Evolutionary conservation across 768 basidiomycete genomes (phyloP).

Genomic region (Tremella fuciformis): DNA sequence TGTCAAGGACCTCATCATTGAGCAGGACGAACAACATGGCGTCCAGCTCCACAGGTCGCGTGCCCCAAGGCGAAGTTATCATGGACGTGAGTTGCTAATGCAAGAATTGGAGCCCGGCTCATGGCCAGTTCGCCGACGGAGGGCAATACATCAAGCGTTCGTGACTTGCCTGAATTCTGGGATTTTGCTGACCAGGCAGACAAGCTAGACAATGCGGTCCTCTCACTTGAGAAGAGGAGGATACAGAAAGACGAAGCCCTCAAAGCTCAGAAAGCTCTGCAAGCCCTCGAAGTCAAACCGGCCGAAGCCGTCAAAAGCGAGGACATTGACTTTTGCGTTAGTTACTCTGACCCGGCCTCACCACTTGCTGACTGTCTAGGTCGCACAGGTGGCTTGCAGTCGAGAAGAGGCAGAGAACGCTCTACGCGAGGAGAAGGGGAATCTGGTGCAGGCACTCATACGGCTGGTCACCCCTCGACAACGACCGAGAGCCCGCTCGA

Average conservation of each 20-base stretch:
- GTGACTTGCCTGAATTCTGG: slow-evolving; percentile 2
- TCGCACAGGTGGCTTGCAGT: slow-evolving; percentile 31
- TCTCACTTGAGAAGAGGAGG: slow-evolving; percentile 32
- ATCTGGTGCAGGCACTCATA: slow-evolving; percentile 44
- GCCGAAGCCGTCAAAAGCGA: slow-evolving; percentile 21
- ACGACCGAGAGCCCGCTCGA: slow-evolving; percentile 31
- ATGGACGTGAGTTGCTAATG: slow-evolving; percentile 34
- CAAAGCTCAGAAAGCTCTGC: slow-evolving; percentile 42
- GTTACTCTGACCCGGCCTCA: slow-evolving; percentile 7
- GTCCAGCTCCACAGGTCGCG: slow-evolving; percentile 39
- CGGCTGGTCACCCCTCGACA: slow-evolving; percentile 31
- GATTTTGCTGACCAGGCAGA: slow-evolving; percentile 16
- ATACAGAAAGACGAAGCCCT: slow-evolving; percentile 38
- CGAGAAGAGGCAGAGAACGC: slow-evolving; percentile 29
- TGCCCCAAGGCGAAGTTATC: slow-evolving; percentile 47
- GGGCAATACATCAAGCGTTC: slow-evolving; percentile 44
- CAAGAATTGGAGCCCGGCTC: not conserved
- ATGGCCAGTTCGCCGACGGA: slow-evolving; percentile 42
- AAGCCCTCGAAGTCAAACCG: slow-evolving; percentile 32
- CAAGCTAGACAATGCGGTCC: slow-evolving; percentile 40
- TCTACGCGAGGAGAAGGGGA: slow-evolving; percentile 34
- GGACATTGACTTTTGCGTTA: slow-evolving; percentile 43
- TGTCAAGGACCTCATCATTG: not conserved
- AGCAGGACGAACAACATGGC: slow-evolving; percentile 11
- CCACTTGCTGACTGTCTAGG: slow-evolving; percentile 17